Evolutionary conservation across 169 alveolate species (phyloP).

Genomic region (Cyclospora cayetanensis): DNA sequence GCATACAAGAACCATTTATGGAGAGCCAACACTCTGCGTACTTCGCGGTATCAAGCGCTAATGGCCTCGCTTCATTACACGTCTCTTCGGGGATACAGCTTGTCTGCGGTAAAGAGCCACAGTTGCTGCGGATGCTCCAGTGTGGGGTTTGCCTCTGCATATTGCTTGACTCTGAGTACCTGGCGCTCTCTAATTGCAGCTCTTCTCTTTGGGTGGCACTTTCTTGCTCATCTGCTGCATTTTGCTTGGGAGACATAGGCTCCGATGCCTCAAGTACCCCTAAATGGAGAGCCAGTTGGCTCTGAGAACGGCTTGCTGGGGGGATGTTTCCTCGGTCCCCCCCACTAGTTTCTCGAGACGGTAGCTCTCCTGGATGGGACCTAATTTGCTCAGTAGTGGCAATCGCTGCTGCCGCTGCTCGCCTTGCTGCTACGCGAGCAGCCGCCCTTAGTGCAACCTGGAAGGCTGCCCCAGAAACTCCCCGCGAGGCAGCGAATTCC

Average conservation of each 20-base stretch:
- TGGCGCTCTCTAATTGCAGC: neutral
- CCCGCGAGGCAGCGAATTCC: neutral
- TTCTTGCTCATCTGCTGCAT: neutral
- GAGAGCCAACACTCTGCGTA: neutral
- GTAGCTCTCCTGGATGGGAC: no score
- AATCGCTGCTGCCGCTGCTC: neutral
- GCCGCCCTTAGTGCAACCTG: neutral
- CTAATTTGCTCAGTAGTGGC: neutral
- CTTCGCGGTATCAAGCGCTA: neutral
- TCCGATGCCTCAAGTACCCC: neutral
- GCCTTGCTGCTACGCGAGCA: conserved; percentile 19
- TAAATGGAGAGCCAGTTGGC: no score
- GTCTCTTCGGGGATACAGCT: neutral
- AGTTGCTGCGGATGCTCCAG: neutral
- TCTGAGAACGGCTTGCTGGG: no score
- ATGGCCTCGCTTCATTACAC: neutral
- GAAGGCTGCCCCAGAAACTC: neutral
- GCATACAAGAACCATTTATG: neutral
- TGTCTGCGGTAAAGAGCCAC: neutral
- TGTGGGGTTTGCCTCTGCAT: neutral
- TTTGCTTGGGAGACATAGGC: neutral
- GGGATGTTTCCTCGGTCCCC: no score
- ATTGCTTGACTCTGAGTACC: neutral
- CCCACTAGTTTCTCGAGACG: no score
- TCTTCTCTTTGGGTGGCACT: neutral